Evolutionary conservation across 2,329 filamentous ascomycete genomes (phyloP), one percentile per base, ranked within the genome.

Genomic region (Gaeumannomyces tritici): DNA sequence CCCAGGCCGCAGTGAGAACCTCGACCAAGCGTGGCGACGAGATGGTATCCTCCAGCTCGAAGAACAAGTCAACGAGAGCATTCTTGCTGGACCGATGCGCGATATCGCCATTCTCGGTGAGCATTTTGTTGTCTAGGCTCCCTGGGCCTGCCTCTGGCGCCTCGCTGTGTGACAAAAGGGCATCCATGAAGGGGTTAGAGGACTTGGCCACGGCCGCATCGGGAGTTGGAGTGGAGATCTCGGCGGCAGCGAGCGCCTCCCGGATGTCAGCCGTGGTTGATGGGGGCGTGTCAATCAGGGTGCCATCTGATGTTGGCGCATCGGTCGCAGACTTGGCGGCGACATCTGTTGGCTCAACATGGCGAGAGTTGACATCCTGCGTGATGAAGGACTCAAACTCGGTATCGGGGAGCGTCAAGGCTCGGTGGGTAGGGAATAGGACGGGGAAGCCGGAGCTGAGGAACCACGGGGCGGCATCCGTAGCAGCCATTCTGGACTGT

Each of bases 41-140:
- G 15, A 78, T 66, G 18, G 71, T 70, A 0, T 78, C 75, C 61
- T 79, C 76, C 0, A 85, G 73, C 63, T 84, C 79, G 42, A 73
- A 73, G 70, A 86, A 86, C 3, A 86, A 73, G 66, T 86, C 81
- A 5, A 85, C 75, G 0, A 86, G 71, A 0, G 74, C 62, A 5
- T 76, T 72, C 2, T 73, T 71, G 0, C 80, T 81, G 1, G 80
- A 81, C 13, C 73, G 68, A 65, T 77, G 76, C 7, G 83, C 77
- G 2, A 82, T 67, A 63, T 82, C 82, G 4, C 63, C 67, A 63
- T 86, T 85, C 42, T 80, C 76, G 0, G 82, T 86, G n/a, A 76
- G 67, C 70, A 80, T 80, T 70, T 77, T 79, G 68, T 79, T 78
- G 2, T 76, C 69, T 57, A 71, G 68, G 35, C 70, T 28, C 8